Conservation (phyloP, 139 green algal species). For the Chlamydomonas schloesseri region DNA sequence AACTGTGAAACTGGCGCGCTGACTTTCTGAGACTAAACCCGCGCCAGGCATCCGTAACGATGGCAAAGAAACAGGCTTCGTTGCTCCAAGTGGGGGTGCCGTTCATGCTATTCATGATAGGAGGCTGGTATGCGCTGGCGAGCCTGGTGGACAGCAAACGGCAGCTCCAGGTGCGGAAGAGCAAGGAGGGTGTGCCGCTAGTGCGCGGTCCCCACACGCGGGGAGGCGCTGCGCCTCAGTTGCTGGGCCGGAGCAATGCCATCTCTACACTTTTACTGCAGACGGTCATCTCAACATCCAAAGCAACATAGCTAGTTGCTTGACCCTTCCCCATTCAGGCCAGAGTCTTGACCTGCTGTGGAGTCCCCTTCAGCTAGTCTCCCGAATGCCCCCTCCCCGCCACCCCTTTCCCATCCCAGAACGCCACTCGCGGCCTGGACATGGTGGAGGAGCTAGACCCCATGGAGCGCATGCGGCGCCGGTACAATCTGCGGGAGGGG, state of each 20-base stretch:
- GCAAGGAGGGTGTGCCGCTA: too few relatives aligned
- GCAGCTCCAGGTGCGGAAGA: neutral
- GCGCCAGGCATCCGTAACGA: neutral
- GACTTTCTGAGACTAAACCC: too few relatives aligned
- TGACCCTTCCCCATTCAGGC: too few relatives aligned
- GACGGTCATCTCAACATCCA: too few relatives aligned
- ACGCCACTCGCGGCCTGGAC: conserved; percentile 46
- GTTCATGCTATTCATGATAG: conserved; percentile 29
- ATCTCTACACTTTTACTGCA: too few relatives aligned
- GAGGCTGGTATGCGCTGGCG: conserved; percentile 24
- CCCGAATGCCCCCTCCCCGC: too few relatives aligned
- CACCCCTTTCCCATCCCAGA: neutral
- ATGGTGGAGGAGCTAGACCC: conserved; percentile 60
- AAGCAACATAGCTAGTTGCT: too few relatives aligned
- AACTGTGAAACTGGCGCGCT: too few relatives aligned
- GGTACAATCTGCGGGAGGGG: conserved; percentile 42
- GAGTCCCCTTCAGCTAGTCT: too few relatives aligned
- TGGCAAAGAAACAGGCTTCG: neutral
- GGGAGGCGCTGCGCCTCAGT: neutral
- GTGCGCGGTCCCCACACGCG: too few relatives aligned
- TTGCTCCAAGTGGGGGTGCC: neutral
- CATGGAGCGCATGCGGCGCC: conserved; percentile 54
- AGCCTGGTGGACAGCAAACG: conserved; percentile 26
- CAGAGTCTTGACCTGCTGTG: too few relatives aligned
- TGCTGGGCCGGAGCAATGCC: neutral